Base-by-base conservation (phyloP, 805 yeast species). In the Blastobotrys terrestris region DNA sequence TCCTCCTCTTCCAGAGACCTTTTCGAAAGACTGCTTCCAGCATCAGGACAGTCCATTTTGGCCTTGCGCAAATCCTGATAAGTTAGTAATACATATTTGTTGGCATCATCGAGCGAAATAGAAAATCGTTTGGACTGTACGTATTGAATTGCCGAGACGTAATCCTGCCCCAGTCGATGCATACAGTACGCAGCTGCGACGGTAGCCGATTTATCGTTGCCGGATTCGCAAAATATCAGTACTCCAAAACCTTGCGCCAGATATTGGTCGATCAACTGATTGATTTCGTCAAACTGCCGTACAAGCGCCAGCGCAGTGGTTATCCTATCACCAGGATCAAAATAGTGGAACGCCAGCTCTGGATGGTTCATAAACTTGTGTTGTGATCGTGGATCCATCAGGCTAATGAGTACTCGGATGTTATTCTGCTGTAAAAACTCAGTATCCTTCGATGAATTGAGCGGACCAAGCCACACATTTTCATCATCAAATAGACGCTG, bases 391-490 rank as follows among this genome's bases (percentile, higher is more conserved):
- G 43, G 53, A 21, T 20, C 43, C 42, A 55, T 53, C 20, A 60
- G 43, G 2, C 58, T 56, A 14, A 61, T 52, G 39, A 60, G 44
- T 3, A 55, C 53, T 2, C 56, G 49, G 55, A 77, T 72, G 55
- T 74, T 73, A 52, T 73, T 65, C n/a, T 63, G 58, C 16, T 54
- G 50, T 7, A 78, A 57, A 50, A 74, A 72, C 6, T 65, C 67
- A 6, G 60, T 58, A 58, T 75, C 73, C 1, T 72, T 66, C n/a
- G 75, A 61, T 0, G 73, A 67, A 48, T 74, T 66, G 51, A 75
- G 56, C 1, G 81, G 79, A 1, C 83, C 81, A 31, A 78, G 65
- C 68, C 73, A 76, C 2, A 77, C 62, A 45, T 69, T 64, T 16
- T 69, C 68, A n/a, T n/a, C n/a, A 26, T 26, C 35, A 7, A 72